Conservation (phyloP, 768 basidiomycete genomes). For the Boletus barrowsii region DNA sequence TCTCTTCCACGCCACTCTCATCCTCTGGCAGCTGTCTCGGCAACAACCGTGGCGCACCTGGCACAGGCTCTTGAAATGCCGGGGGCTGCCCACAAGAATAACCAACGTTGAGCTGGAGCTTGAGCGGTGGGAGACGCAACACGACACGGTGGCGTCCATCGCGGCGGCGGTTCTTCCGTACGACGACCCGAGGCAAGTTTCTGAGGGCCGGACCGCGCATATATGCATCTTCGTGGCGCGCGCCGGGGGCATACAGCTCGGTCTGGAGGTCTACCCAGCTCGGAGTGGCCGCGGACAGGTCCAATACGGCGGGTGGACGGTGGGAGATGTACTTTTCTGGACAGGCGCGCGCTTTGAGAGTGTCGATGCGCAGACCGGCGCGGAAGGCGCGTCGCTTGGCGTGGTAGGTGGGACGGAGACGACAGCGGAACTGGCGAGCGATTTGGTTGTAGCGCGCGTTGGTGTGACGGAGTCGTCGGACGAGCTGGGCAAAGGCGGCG, state of each 20-base stretch:
- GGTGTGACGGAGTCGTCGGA: conserved; percentile 40
- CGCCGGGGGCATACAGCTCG: too few species aligned
- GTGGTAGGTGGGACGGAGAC: conserved; percentile 39
- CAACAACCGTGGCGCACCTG: conserved; percentile 25
- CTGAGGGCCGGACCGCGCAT: conserved; percentile 2
- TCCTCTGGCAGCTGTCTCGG: conserved; percentile 27
- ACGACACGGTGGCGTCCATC: conserved; percentile 1
- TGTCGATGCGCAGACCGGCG: conserved; percentile 45
- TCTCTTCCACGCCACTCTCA: conserved; percentile 17
- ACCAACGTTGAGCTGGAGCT: conserved; percentile 3
- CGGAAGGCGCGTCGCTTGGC: conserved; percentile 44
- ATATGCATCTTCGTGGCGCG: conserved; percentile 4
- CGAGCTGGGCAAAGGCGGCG: conserved; percentile 35
- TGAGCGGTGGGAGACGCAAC: conserved; percentile 13
- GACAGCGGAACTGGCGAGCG: conserved; percentile 38
- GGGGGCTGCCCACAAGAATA: too few species aligned
- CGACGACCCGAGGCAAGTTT: conserved; percentile 9
- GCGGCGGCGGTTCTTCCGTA: background rate
- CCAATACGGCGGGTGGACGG: conserved; percentile 11
- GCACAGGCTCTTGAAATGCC: conserved; percentile 2
- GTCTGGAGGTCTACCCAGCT: conserved; percentile 7
- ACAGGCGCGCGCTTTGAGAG: conserved; percentile 39
- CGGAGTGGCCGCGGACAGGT: conserved; percentile 35
- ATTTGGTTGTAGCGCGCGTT: conserved; percentile 42
- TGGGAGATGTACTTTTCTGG: conserved; percentile 38